Evolutionary conservation across 495 filamentous ascomycete genomes (phyloP).

Genomic region (Hypoxylon cercidicola): DNA sequence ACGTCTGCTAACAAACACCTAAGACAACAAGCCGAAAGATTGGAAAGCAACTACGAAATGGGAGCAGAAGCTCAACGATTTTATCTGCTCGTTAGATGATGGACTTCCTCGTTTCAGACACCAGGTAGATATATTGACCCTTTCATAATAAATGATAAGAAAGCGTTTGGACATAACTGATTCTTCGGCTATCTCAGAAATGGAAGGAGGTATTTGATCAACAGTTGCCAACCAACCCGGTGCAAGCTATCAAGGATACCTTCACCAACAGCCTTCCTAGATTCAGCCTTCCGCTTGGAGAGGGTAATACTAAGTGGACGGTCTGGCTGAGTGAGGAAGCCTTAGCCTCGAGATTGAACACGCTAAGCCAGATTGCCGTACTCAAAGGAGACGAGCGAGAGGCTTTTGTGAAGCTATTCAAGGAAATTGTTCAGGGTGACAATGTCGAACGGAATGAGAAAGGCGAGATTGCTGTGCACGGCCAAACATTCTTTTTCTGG

Average conservation of each 20-base stretch:
- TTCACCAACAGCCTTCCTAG: slow-evolving; percentile 49
- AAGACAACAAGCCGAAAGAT: slow-evolving; percentile 62
- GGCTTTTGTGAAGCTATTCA: slow-evolving; percentile 55
- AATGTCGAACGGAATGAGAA: slow-evolving; percentile 61
- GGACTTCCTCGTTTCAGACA: slow-evolving; percentile 65
- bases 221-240: slow-evolving; percentile 53
- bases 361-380: slow-evolving; percentile 69
- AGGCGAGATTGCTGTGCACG: slow-evolving; percentile 66
- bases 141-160: too few species aligned
- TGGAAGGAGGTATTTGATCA: slow-evolving; percentile 65
- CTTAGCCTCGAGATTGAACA: slow-evolving; percentile 66
- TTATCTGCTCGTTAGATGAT: slow-evolving; percentile 61
- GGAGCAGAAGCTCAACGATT: slow-evolving; percentile 64
- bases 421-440: slow-evolving; percentile 52
- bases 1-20: slow-evolving; percentile 5
- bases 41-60: slow-evolving; percentile 60
- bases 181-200: slow-evolving; percentile 35
- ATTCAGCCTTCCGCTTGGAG: slow-evolving; percentile 62
- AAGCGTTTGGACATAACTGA: too few species aligned
- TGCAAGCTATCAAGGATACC: slow-evolving; percentile 52
- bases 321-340: slow-evolving; percentile 63
- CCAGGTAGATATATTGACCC: slow-evolving; percentile 30
- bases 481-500: slow-evolving; percentile 63
- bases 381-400: slow-evolving; percentile 60
- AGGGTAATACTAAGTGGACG: slow-evolving; percentile 49